These are phyloP conservation scores for Lachnellula suecica DNA, from an alignment of 2,329 filamentous ascomycete genomes.

Conservation along the genomic window DNA sequence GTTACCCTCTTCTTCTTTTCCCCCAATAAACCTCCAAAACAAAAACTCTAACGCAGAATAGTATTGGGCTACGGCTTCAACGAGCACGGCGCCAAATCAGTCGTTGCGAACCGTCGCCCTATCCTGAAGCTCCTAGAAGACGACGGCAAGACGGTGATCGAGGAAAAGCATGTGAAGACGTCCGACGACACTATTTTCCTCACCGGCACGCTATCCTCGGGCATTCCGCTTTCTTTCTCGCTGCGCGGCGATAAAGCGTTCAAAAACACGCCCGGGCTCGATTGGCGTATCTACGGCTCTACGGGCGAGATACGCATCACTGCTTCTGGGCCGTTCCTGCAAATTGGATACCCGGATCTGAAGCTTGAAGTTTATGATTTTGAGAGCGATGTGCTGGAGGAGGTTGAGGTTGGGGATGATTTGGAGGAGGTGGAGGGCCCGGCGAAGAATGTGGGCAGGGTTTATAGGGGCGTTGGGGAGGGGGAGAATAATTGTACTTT, in stretches of 20 bases:
- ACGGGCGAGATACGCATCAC: slow-evolving; percentile 41
- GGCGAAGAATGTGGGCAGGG: slow-evolving; percentile 21
- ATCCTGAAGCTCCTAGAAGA: slow-evolving; percentile 7
- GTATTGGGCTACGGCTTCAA: slow-evolving; percentile 21
- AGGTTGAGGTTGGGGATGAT: slow-evolving; percentile 14
- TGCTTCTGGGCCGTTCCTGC: slow-evolving; percentile 13
- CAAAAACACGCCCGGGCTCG: slow-evolving; percentile 26
- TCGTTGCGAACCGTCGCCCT: slow-evolving; percentile 13
- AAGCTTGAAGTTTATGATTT: slow-evolving; percentile 18
- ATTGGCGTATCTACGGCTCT: slow-evolving; percentile 53
- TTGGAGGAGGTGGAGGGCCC: slow-evolving; percentile 8
- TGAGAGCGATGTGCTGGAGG: slow-evolving; percentile 8
- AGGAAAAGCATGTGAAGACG: slow-evolving; percentile 6
- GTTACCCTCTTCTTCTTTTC: background rate
- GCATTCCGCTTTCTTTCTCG: slow-evolving; percentile 16
- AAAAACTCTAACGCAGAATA: background rate
- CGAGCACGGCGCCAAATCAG: slow-evolving; percentile 6
- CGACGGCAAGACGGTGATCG: slow-evolving; percentile 3
- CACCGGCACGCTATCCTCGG: slow-evolving; percentile 11
- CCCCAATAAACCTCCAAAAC: background rate
- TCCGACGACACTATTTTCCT: slow-evolving; percentile 24
- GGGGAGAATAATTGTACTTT: slow-evolving; percentile 20
- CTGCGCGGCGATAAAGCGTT: slow-evolving; percentile 19
- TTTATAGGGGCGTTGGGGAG: slow-evolving; percentile 18
- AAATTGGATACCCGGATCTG: slow-evolving; percentile 17